These are phyloP conservation scores for Botrytis byssoidea DNA, from an alignment of 2,329 filamentous ascomycete species.

Conservation along the genomic window DNA sequence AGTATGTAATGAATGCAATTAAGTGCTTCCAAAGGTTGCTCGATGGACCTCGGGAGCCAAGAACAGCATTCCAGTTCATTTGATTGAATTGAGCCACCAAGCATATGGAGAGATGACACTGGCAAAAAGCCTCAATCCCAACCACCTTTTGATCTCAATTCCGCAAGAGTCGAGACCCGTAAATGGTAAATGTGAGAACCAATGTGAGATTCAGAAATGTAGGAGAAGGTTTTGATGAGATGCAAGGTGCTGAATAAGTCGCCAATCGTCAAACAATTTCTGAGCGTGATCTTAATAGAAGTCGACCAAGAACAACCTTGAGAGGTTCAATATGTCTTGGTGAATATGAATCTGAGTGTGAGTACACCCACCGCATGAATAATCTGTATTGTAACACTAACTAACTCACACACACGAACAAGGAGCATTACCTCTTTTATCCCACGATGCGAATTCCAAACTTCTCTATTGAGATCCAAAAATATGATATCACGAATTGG, in stretches of 20 bases:
- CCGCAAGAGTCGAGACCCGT: not conserved
- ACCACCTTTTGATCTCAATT: not conserved
- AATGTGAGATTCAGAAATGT: not conserved
- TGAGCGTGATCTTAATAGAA: not conserved
- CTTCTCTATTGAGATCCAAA: not conserved
- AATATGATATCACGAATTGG: not conserved
- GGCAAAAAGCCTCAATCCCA: not conserved
- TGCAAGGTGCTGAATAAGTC: not conserved
- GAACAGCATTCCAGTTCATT: not conserved
- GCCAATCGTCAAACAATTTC: too few species aligned
- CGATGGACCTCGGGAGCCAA: not conserved
- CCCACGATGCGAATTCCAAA: not conserved
- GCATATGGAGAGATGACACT: not conserved
- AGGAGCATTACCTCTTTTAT: not conserved
- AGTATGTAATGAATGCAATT: not conserved
- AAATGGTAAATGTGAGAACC: not conserved
- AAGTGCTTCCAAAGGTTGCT: not conserved
- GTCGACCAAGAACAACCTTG: not conserved
- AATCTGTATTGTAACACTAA: not conserved
- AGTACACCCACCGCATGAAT: not conserved
- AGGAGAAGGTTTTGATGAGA: not conserved
- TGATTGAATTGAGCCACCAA: not conserved
- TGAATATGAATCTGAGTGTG: not conserved
- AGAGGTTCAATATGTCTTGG: not conserved
- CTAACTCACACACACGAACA: not conserved